Conservation (phyloP, 2,329 filamentous ascomycete species). For the Trichoderma gracile region DNA sequence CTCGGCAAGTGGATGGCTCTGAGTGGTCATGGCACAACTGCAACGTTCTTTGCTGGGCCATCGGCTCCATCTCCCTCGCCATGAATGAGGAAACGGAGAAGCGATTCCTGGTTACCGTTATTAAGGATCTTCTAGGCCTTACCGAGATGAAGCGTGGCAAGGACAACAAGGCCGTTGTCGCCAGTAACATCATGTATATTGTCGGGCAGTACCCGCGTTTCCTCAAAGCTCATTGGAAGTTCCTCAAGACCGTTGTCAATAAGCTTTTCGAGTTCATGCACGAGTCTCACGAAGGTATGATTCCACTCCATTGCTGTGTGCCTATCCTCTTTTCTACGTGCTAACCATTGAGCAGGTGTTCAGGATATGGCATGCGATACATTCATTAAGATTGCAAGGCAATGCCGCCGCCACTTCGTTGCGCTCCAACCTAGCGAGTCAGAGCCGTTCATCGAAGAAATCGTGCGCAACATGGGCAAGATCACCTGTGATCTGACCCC, state of each 20-base stretch:
- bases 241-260: slow-evolving; percentile 98
- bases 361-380: slow-evolving; percentile 99
- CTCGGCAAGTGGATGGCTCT: slow-evolving; percentile 87
- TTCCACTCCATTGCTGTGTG: not conserved
- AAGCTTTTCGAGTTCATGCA: slow-evolving; percentile 99
- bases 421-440: slow-evolving; percentile 90
- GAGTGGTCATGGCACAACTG: slow-evolving; percentile 99
- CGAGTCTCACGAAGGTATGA: slow-evolving; percentile 88
- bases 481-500: slow-evolving; percentile 94
- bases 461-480: slow-evolving; percentile 90
- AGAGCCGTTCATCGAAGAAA: slow-evolving; percentile 98
- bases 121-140: slow-evolving; percentile 93
- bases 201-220: slow-evolving; percentile 98
- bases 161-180: slow-evolving; percentile 98
- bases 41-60: slow-evolving; percentile 99
- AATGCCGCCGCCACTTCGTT: slow-evolving; percentile 96
- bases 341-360: slow-evolving; percentile 59
- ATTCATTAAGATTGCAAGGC: slow-evolving; percentile 99
- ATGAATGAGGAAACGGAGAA: slow-evolving; percentile 99
- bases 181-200: slow-evolving; percentile 99
- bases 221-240: slow-evolving; percentile 99
- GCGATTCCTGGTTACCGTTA: slow-evolving; percentile 95
- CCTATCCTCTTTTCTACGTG: not conserved
- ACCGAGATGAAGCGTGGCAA: slow-evolving; percentile 99
- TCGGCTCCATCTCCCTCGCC: slow-evolving; percentile 95